Evolutionary conservation across 106 monocot species (phyloP), one percentile per base, ranked within the genome.

Genomic region (Hemerocallis citrina): DNA sequence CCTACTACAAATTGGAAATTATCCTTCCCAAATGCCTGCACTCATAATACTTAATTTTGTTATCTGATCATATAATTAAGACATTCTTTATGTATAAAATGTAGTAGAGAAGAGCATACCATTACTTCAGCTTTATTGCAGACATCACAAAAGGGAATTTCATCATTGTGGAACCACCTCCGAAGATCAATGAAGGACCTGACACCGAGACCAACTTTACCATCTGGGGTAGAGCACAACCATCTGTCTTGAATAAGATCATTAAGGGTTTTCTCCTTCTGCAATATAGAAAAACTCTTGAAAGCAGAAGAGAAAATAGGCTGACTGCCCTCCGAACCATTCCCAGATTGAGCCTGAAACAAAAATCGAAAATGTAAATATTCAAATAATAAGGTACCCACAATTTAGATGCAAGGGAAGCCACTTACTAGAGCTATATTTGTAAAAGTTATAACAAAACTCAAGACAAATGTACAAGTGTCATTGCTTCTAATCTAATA

Each of bases 131-230:
- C 79, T 75, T 88, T 80, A 69, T 86, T 83, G 80, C 93, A 94
- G 17, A 89, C 80, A 44, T 85, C 75, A 62, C 93, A 89, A 51
- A 83, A 63, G 60, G 83, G 81, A 39, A 85, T 31, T 44, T 73
- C 79, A 67, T 89, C 83, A 38, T 52, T 68, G 11, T 75, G 77
- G 37, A 94, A 94, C 93, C 93, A 94, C 25, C 83, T 77, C 39
- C 82, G 74, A 27, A 94, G 82, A 71, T 94, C 93, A 80, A 94
- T 74, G 72, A 94, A 89, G 39, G 93, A 83, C 75, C 89, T 77
- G 9, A 80, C 27, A 16, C 93, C 89, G 41, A 89, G 85, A 63
- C 93, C 93, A 64, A 94, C 71, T 64, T 70, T 67, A 37, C 80
- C 82, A 64, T 70, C 39, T 15, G 79, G 49, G 11, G 72, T 75